phyloP scores from a whole-genome alignment of 139 green algal species.

The Chlorella sp. region DNA sequence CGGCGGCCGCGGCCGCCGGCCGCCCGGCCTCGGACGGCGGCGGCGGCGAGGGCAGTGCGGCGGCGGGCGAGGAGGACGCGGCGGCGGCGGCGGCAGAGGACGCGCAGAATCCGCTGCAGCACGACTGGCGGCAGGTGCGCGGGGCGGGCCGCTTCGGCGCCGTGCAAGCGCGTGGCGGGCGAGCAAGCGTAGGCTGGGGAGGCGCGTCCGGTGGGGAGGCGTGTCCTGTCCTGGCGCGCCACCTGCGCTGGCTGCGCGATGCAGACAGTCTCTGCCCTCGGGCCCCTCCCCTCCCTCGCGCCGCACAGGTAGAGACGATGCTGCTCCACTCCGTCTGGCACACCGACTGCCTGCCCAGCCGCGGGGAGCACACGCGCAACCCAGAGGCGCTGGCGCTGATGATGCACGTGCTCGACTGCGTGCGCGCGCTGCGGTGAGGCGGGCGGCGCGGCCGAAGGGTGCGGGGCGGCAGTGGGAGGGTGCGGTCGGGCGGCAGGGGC shows the following conservation, averaged over 20 bases:
- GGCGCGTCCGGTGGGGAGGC: too few relatives aligned
- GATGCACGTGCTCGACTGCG: slow-evolving; percentile 36
- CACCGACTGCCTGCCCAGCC: slow-evolving; percentile 24
- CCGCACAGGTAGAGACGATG: too few relatives aligned
- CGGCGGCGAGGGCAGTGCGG: not conserved
- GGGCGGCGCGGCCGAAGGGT: not conserved
- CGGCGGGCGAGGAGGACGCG: not conserved
- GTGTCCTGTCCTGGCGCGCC: too few relatives aligned
- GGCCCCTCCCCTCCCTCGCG: too few relatives aligned
- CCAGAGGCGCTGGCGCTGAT: slow-evolving; percentile 30
- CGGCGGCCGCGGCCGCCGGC: too few relatives aligned
- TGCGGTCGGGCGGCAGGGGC: too few relatives aligned
- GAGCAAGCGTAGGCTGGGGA: too few relatives aligned
- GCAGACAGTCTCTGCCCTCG: too few relatives aligned
- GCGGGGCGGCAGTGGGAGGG: too few relatives aligned
- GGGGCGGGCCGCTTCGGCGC: too few relatives aligned
- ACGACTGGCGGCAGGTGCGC: slow-evolving; percentile 44
- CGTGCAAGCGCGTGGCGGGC: too few relatives aligned
- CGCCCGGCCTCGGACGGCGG: not conserved
- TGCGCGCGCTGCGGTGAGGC: slow-evolving; percentile 18
- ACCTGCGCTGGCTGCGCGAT: too few relatives aligned
- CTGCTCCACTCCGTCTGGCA: slow-evolving; percentile 31
- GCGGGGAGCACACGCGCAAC: slow-evolving; percentile 26
- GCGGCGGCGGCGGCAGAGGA: slow-evolving; percentile 9
- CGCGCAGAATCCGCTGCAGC: slow-evolving; percentile 34